These are phyloP conservation scores for Pelargonium nanum DNA, from an alignment of 345 rosid species.

Conservation along the genomic window DNA sequence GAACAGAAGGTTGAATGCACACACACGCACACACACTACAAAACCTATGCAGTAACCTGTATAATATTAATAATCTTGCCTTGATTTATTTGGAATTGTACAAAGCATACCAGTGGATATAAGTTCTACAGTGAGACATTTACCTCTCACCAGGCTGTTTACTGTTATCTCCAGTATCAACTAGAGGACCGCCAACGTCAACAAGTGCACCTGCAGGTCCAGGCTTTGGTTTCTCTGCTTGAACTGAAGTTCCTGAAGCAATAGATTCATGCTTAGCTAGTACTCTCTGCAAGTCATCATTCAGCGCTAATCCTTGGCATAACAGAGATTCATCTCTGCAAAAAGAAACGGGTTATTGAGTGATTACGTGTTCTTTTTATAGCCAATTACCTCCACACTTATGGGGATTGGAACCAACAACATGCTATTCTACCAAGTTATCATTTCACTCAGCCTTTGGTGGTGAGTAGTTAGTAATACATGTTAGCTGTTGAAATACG, in stretches of 20 bases:
- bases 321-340: constrained; percentile 89
- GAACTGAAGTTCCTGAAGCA: constrained; percentile 54
- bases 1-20: neutral
- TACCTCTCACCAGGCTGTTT: constrained; percentile 48
- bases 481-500: no score
- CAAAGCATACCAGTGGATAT: neutral
- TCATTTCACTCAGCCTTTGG: no score
- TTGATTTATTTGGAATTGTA: neutral
- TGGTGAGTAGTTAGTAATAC: no score
- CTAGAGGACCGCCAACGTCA: constrained; percentile 54
- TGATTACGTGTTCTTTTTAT: neutral
- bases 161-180: constrained; percentile 59
- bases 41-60: neutral
- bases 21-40: neutral
- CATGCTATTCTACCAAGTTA: no score
- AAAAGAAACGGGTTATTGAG: neutral
- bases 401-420: no score
- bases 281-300: constrained; percentile 95
- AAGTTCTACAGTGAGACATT: constrained; percentile 7
- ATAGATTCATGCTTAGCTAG: constrained; percentile 81
- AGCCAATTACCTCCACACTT: no score
- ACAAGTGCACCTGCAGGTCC: constrained; percentile 46
- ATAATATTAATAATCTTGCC: neutral
- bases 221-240: constrained; percentile 38
- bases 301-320: constrained; percentile 79